These are phyloP conservation scores for Pelargonium nanum DNA, from an alignment of 345 rosid species.

Conservation along the genomic window DNA sequence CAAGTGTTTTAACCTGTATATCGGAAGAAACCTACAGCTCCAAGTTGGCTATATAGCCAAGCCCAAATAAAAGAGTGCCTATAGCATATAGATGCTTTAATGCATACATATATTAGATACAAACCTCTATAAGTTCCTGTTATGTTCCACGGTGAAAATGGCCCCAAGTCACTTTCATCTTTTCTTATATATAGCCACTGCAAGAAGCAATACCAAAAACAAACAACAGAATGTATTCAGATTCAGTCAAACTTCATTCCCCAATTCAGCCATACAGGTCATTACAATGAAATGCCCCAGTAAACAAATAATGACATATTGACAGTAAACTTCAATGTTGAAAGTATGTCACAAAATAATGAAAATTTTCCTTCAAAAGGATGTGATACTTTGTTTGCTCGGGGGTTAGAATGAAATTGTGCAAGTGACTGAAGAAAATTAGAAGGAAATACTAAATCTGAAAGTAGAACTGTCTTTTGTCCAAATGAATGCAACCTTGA, in stretches of 20 bases:
- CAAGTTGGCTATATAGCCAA: not conserved
- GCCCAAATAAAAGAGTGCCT: not conserved
- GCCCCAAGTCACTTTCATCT: slow-evolving; percentile 54
- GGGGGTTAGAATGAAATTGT: no score
- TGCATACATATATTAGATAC: slow-evolving; percentile 2
- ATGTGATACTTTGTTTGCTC: no score
- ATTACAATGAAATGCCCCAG: not conserved
- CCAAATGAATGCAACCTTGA: no score
- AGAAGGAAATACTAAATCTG: not conserved
- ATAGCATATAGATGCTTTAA: not conserved
- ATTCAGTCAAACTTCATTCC: not conserved
- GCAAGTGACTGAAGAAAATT: not conserved
- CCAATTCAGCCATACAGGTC: not conserved
- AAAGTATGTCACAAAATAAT: no score
- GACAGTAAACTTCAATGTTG: not conserved
- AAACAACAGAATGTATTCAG: slow-evolving; percentile 8
- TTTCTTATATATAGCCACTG: slow-evolving; percentile 72
- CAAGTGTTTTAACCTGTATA: no score
- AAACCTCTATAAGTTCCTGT: slow-evolving; percentile 96
- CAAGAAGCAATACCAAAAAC: slow-evolving; percentile 23
- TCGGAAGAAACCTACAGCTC: slow-evolving; percentile 8
- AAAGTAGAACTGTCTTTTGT: no score
- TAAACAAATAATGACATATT: not conserved
- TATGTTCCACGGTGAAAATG: slow-evolving; percentile 79
- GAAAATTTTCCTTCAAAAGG: no score